Evolutionary conservation across 1,284 basidiomycete species (phyloP).

Genomic region (Apiotrichum porosum): DNA sequence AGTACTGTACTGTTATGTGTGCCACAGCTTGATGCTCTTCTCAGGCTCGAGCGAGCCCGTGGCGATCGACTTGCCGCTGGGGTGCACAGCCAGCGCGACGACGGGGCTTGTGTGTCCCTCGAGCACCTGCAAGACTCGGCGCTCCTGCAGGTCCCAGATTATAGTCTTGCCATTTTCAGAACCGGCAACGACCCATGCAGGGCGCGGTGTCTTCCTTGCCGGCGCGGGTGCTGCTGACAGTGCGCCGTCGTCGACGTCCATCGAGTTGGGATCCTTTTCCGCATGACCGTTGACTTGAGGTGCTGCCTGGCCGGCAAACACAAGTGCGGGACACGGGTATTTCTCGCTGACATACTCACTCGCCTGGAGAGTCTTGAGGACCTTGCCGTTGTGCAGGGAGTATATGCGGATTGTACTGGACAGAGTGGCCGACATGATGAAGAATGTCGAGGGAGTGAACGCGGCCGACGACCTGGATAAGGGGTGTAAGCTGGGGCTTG

Average conservation of each 20-base stretch:
- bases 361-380: constrained; percentile 72
- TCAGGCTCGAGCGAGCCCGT: constrained; percentile 18
- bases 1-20: not conserved
- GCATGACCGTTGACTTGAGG: constrained; percentile 2
- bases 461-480: constrained; percentile 46
- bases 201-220: not conserved
- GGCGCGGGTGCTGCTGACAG: not conserved
- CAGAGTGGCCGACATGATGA: constrained; percentile 80
- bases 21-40: constrained; percentile 9
- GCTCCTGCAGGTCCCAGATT: constrained; percentile 85
- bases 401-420: constrained; percentile 90
- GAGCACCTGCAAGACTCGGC: constrained; percentile 66
- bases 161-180: constrained; percentile 85
- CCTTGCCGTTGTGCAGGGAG: constrained; percentile 86
- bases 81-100: constrained; percentile 42
- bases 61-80: constrained; percentile 7
- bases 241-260: constrained; percentile 2
- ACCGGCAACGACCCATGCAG: constrained; percentile 68
- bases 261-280: not conserved
- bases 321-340: constrained; percentile 31
- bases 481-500: no score
- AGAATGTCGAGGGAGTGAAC: constrained; percentile 88
- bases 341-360: constrained; percentile 28
- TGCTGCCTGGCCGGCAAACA: constrained; percentile 19
- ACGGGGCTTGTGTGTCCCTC: constrained; percentile 51